Conservation (phyloP, 164 flowering plant genomes). For the Aristolochia fimbriata region DNA sequence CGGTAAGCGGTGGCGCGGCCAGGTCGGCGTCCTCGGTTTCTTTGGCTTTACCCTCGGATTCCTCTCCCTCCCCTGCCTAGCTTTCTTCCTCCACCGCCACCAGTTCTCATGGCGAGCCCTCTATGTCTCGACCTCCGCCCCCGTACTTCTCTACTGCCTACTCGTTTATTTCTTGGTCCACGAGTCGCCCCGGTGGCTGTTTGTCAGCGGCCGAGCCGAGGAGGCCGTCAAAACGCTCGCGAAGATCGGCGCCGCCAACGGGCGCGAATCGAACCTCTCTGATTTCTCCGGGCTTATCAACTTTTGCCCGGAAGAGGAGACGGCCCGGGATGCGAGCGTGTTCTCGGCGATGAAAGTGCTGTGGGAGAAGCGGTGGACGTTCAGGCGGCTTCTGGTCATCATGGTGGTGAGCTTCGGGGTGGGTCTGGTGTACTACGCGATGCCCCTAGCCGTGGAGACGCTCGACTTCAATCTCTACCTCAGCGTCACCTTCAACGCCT, state of each 20-base stretch:
- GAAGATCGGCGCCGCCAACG: constrained; percentile 1
- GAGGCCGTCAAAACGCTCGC: constrained; percentile 30
- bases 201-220: constrained; percentile 34
- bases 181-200: constrained; percentile 54
- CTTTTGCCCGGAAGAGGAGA: neutral
- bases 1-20: constrained; percentile 53
- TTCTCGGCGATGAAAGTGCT: constrained; percentile 37
- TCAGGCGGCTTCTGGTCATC: constrained; percentile 22
- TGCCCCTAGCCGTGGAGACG: constrained; percentile 48
- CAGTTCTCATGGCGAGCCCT: constrained; percentile 42
- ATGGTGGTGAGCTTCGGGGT: constrained; percentile 45
- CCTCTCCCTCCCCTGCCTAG: constrained; percentile 56
- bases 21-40: constrained; percentile 44
- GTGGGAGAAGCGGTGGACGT: constrained; percentile 35
- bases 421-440: constrained; percentile 65
- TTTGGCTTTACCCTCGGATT: constrained; percentile 52
- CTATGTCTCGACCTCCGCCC: constrained; percentile 42
- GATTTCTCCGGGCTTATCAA: constrained; percentile 1
- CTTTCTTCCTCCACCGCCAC: constrained; percentile 29
- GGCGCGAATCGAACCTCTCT: neutral
- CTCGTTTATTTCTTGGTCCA: constrained; percentile 23
- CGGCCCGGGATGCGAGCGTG: constrained; percentile 5
- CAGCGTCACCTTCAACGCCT: constrained; percentile 44
- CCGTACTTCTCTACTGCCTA: constrained; percentile 28
- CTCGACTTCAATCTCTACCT: constrained; percentile 38